Base-by-base conservation (phyloP, 768 basidiomycete genomes). In the Crucibulum laeve region DNA sequence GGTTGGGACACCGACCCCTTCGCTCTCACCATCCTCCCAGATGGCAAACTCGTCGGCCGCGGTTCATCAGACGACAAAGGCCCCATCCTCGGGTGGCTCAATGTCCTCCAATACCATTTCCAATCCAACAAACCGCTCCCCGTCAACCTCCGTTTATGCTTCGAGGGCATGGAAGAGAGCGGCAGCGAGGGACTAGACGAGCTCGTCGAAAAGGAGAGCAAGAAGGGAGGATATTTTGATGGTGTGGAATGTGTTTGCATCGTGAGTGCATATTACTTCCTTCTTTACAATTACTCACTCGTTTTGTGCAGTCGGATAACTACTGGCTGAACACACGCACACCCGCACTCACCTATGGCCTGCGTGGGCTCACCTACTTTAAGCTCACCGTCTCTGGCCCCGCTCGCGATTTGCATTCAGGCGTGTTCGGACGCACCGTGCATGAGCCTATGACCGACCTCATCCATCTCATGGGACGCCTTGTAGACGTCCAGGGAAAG, bases 81-180 rank as follows among this genome's bases (percentile, higher is more conserved):
- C 0, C 91, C 91, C 11, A 71, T 94, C 32, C 65, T 91, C 6
- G 91, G 87, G 11, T 94, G 91, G 91, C 63, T 95, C 45, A 92
- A 93, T 56, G 84, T 92, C 34, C 71, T 96, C 35, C 84, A 95
- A 54, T 92, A 89, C 43, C 91, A 95, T 45, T 66, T 76, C 38
- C 67, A 81, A 44, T 76, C 77, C 25, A 70, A 77, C 18, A 68
- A 80, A 34, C 76, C 80, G 25, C 75, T 96, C 15, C 94, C 94
- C 1, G 90, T 97, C 21, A 96, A 97, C 60, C 64, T 97, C 43
- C 79, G 81, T 50, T 83, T 89, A 70, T 91, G 88, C 71, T 93
- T 98, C 54, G 95, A 98, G 61, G 94, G 89, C 3, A 98, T 96
- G 94, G 95, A 98, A 62, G 95, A 98, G 69, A 85, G 77, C 48